Percentiles rank a stretch among this genome's conserved stretches.
These are phyloP conservation scores for Calcarisporium arbuscula DNA, from an alignment of 2,329 filamentous ascomycete genomes.

Conservation along the genomic window DNA sequence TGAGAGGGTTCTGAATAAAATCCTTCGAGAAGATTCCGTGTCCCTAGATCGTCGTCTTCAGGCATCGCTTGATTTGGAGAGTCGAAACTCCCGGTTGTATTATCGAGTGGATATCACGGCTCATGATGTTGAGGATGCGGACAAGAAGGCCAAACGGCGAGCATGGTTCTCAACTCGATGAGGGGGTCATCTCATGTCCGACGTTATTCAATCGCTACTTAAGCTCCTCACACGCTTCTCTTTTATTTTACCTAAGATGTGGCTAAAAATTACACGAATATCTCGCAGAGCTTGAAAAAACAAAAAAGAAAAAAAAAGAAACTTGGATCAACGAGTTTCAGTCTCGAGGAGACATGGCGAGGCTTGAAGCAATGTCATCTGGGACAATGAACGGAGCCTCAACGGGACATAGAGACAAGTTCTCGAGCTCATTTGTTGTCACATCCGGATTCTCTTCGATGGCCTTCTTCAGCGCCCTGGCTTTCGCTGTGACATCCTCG, in stretches of 20 bases:
- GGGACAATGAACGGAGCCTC: slow-evolving; percentile 38
- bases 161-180: too few species aligned
- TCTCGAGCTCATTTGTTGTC: slow-evolving; percentile 27
- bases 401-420: slow-evolving; percentile 32
- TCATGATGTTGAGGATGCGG: too few species aligned
- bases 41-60: slow-evolving; percentile 1
- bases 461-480: slow-evolving; percentile 38
- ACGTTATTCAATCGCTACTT: too few species aligned
- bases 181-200: too few species aligned
- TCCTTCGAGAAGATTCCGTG: too few species aligned
- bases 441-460: slow-evolving; percentile 34
- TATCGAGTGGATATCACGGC: slow-evolving; percentile 16
- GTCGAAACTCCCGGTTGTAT: slow-evolving; percentile 18
- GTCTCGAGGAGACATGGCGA: slow-evolving; percentile 30
- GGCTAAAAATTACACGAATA: too few species aligned
- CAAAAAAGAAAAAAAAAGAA: background rate
- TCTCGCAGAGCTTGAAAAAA: background rate
- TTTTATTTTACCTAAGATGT: too few species aligned
- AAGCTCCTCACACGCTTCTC: too few species aligned
- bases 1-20: slow-evolving; percentile 7
- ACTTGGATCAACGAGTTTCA: too few species aligned
- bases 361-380: slow-evolving; percentile 23
- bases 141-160: too few species aligned
- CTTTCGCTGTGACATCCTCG: slow-evolving; percentile 51
- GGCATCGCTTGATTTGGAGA: slow-evolving; percentile 16